Conservation (phyloP, 2,329 filamentous ascomycete species). For the Aquanectria penicillioides region DNA sequence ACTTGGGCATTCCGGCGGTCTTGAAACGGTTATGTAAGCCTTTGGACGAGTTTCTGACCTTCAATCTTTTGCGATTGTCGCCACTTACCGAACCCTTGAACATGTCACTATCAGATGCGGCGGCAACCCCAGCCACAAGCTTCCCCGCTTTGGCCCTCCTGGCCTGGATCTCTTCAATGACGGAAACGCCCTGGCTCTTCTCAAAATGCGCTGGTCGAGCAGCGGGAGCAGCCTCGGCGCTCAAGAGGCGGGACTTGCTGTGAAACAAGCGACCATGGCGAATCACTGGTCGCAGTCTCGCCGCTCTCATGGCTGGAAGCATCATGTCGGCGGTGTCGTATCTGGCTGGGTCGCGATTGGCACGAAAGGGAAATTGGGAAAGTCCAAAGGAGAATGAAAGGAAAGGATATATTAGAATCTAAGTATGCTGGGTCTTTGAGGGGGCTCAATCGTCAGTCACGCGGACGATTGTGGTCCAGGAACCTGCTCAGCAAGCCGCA, state of each 20-base stretch:
- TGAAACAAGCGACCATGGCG: slow-evolving; percentile 30
- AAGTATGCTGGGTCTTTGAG: background rate
- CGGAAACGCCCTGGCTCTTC: slow-evolving; percentile 35
- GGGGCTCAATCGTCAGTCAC: background rate
- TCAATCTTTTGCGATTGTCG: background rate
- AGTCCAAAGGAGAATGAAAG: background rate
- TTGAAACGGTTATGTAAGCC: slow-evolving; percentile 26
- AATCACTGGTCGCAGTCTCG: slow-evolving; percentile 27
- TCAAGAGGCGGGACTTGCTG: slow-evolving; percentile 29
- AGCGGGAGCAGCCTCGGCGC: slow-evolving; percentile 38
- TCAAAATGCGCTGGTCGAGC: slow-evolving; percentile 38
- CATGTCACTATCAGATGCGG: slow-evolving; percentile 80
- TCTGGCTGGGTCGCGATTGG: background rate
- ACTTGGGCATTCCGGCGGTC: slow-evolving; percentile 72
- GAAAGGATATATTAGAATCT: slow-evolving; percentile 1
- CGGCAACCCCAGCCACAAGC: slow-evolving; percentile 79
- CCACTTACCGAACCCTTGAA: slow-evolving; percentile 78
- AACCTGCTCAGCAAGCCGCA: background rate
- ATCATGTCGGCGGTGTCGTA: slow-evolving; percentile 20
- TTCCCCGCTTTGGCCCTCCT: slow-evolving; percentile 75
- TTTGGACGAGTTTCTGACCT: too few relatives aligned
- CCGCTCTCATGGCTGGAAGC: slow-evolving; percentile 33
- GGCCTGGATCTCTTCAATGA: slow-evolving; percentile 44
- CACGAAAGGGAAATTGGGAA: background rate
- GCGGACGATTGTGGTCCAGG: background rate